Conservation (phyloP, 805 yeast genomes). For the Brettanomyces naardenensis region DNA sequence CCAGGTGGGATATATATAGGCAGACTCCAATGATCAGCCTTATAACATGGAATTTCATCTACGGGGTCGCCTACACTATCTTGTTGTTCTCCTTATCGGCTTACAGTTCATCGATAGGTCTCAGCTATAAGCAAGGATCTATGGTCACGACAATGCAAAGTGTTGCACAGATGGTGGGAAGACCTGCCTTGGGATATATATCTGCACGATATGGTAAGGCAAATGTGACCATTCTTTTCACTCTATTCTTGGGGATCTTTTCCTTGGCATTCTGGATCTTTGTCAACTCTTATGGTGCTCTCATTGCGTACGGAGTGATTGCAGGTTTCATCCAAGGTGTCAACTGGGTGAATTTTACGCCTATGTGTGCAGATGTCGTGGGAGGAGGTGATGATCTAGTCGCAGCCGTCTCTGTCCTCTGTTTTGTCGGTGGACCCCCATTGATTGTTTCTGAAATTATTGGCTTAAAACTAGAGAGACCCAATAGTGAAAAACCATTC, state of each 20-base stretch:
- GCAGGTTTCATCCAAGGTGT: slow-evolving; percentile 41
- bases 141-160: slow-evolving; percentile 38
- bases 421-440: slow-evolving; percentile 24
- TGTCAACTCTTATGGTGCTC: slow-evolving; percentile 30
- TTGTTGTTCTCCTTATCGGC: slow-evolving; percentile 39
- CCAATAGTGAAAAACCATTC: slow-evolving; percentile 35
- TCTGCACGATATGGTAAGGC: slow-evolving; percentile 42
- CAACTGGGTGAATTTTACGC: slow-evolving; percentile 31
- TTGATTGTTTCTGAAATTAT: slow-evolving; percentile 25
- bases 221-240: slow-evolving; percentile 33
- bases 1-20: slow-evolving; percentile 10
- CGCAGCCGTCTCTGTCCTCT: slow-evolving; percentile 21
- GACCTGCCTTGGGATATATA: slow-evolving; percentile 39
- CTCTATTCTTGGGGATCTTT: slow-evolving; percentile 29
- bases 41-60: slow-evolving; percentile 17
- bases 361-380: slow-evolving; percentile 28
- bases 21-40: slow-evolving; percentile 20
- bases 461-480: slow-evolving; percentile 22
- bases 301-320: slow-evolving; percentile 36
- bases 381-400: slow-evolving; percentile 24
- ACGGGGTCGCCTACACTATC: slow-evolving; percentile 27
- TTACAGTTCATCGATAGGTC: slow-evolving; percentile 42
- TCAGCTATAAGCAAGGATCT: slow-evolving; percentile 36
- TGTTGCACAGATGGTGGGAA: slow-evolving; percentile 40
- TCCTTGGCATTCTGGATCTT: slow-evolving; percentile 44